phyloP scores from a whole-genome alignment of 371 early-diverging fungal species.

The Rhizopus microsporus region DNA sequence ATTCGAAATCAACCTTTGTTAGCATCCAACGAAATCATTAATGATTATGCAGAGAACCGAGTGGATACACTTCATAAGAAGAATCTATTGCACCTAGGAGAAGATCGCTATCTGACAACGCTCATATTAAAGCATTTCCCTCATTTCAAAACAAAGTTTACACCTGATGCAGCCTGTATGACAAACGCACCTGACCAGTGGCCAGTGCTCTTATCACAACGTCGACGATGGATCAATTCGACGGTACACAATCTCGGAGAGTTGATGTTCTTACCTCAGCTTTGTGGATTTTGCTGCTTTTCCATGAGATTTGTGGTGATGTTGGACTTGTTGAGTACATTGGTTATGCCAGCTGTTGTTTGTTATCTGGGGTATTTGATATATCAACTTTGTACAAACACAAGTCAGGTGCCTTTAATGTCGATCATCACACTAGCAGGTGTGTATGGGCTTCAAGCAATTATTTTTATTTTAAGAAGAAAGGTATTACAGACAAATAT shows the following conservation, averaged over 20 bases:
- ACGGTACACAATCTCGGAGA: conserved; percentile 96
- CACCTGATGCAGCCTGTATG: conserved; percentile 91
- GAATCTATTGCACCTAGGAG: conserved; percentile 97
- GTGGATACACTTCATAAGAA: conserved; percentile 99
- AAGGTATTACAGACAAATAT: conserved; percentile 71
- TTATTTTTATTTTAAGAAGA: conserved; percentile 85
- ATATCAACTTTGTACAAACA: conserved; percentile 54
- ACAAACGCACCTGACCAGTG: conserved; percentile 96
- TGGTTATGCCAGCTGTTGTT: conserved; percentile 90
- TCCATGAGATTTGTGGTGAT: conserved; percentile 96
- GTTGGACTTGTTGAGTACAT: conserved; percentile 86
- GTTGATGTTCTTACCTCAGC: conserved; percentile 77
- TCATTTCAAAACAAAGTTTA: conserved; percentile 92
- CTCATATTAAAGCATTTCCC: conserved; percentile 97
- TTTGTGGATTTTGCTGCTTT: conserved; percentile 96
- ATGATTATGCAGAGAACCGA: conserved; percentile 92
- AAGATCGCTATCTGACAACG: conserved; percentile 98
- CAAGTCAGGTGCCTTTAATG: conserved; percentile 60
- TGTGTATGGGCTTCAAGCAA: conserved; percentile 84
- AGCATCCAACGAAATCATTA: conserved; percentile 85
- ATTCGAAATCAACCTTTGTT: conserved; percentile 88
- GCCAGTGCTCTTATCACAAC: conserved; percentile 90
- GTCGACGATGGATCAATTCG: conserved; percentile 97
- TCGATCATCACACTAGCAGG: conserved; percentile 75
- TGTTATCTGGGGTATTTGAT: conserved; percentile 82